Base-by-base conservation (phyloP, 345 rosid species). In the Eutrema yunnanense region DNA sequence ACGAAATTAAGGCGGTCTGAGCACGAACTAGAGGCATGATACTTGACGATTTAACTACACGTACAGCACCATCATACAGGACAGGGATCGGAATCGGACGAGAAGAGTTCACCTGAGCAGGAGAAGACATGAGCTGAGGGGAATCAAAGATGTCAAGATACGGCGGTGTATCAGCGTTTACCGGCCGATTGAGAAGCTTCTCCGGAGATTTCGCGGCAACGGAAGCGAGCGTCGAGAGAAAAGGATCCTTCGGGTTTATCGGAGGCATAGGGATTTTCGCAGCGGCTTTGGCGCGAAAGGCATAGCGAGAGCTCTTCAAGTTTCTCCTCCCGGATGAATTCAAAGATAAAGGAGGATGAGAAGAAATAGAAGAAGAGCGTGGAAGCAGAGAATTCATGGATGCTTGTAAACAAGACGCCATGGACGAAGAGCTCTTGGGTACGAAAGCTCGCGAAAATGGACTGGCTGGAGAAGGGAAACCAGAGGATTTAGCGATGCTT, bases 101-200 rank as follows among this genome's bases (percentile, higher is more conserved):
- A 33, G 38, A 53, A 8, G 33, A 22, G 34, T 67, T 66, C 62
- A 88, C 97, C 70, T 85, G 88, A 37, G 94, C 92, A 40, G 94
- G 94, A 50, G 96, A 75, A 50, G 94, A 87, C 97, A 90, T 90
- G 82, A 85, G 86, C 83, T 80, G 74, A 53, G 96, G 88, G 19
- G 93, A 83, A 29, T 86, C 92, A 41, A 87, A 86, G 76, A 93
- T 72, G 81, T 90, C 94, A 30, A 89, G 79, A 66, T 64, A 93
- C 34, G 98, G 98, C 26, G 83, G 96, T 49, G 80, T 34, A 69
- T 83, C 86, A 8, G 92, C 6, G 64, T 79, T 75, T 0, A 65
- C 76, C 29, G 89, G 85, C 29, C 84, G 83, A 46, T 80, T 84
- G 13, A 84, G 69, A 52, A 88, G 74, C 30, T 62, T 61, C 36